These are phyloP conservation scores for Aspergillus udagawae DNA, from an alignment of 2,329 filamentous ascomycete genomes.

Conservation along the genomic window DNA sequence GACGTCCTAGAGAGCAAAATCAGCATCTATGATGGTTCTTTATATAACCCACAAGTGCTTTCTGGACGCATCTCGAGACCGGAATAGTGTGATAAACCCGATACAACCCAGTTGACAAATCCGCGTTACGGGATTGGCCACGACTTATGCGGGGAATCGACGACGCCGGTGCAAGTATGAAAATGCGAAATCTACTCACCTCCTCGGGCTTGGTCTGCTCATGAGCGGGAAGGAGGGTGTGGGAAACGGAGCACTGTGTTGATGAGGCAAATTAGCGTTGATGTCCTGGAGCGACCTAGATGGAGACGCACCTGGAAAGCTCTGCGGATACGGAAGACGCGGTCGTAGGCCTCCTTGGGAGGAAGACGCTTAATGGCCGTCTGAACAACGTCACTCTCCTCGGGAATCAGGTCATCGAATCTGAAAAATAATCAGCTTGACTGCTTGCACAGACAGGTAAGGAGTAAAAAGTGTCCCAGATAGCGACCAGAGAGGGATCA, in stretches of 20 bases:
- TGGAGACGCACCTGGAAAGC: conserved; percentile 71
- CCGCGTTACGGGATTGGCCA: conserved; percentile 34
- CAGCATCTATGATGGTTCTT: neutral
- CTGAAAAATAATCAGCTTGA: conserved; percentile 46
- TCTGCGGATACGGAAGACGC: conserved; percentile 93
- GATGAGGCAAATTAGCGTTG: conserved; percentile 18
- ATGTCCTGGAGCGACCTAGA: conserved; percentile 2
- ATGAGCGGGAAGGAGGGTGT: conserved; percentile 60
- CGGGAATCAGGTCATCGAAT: conserved; percentile 89
- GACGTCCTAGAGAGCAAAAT: conserved; percentile 50
- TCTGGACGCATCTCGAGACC: neutral
- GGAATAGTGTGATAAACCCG: conserved; percentile 1
- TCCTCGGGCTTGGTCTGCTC: conserved; percentile 67
- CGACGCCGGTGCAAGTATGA: conserved; percentile 7
- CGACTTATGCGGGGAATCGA: conserved; percentile 25
- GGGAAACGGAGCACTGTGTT: conserved; percentile 60
- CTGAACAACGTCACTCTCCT: conserved; percentile 84
- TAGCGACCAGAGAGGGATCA: conserved; percentile 2
- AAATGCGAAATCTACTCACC: conserved; percentile 42
- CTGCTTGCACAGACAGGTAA: neutral
- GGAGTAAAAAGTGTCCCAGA: conserved; percentile 4
- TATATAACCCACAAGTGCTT: neutral
- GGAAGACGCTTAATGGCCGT: conserved; percentile 86
- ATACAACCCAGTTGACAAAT: conserved; percentile 29
- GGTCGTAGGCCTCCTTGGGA: conserved; percentile 89